phyloP scores from a whole-genome alignment of 106 monocot species.

The Phalaenopsis aphrodite region DNA sequence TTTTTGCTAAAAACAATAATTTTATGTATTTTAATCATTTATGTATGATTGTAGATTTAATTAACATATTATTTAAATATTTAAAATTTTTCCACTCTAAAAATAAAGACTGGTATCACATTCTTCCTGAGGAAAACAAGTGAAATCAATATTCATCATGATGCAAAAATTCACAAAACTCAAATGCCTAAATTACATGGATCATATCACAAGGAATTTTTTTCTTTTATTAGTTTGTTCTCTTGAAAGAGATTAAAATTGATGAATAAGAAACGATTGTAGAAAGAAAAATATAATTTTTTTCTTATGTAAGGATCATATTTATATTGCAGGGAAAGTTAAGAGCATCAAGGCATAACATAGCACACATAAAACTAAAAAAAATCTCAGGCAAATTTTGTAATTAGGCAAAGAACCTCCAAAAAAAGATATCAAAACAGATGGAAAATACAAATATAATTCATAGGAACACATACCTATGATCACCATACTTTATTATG shows the following conservation, averaged over 20 bases:
- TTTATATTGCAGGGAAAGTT: not conserved
- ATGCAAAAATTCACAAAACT: not conserved
- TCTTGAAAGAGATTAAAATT: not conserved
- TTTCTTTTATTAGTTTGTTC: not conserved
- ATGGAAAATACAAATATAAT: not conserved
- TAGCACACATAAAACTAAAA: not conserved
- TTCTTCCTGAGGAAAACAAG: not conserved
- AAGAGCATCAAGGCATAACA: not conserved
- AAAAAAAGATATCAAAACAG: not conserved
- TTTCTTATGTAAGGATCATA: not conserved
- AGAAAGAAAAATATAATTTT: not conserved
- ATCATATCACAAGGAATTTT: not conserved
- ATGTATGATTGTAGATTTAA: too few relatives aligned
- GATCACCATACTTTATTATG: slow-evolving; percentile 69
- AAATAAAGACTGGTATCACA: not conserved
- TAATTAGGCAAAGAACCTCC: not conserved
- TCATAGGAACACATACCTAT: slow-evolving; percentile 28
- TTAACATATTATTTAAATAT: too few relatives aligned
- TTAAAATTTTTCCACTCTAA: too few relatives aligned
- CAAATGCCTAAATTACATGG: not conserved
- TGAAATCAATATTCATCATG: not conserved
- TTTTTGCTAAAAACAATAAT: too few relatives aligned
- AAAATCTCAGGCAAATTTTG: not conserved
- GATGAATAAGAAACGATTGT: not conserved
- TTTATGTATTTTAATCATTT: too few relatives aligned